Conservation (phyloP, 805 yeast genomes). For the Sungouiozyma intestinalis region DNA sequence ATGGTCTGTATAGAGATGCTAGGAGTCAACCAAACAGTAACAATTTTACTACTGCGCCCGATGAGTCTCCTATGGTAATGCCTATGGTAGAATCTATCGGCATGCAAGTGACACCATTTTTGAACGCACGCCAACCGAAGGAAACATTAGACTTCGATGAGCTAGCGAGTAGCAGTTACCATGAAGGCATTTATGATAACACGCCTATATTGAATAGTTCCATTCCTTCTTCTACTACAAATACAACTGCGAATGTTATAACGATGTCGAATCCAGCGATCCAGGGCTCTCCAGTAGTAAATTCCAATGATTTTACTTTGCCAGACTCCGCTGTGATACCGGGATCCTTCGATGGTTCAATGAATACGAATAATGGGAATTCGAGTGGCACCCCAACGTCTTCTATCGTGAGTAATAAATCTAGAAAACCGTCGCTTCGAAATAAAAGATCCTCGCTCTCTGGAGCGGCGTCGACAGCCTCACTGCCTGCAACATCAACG, state of each 20-base stretch:
- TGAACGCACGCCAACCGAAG: constrained; percentile 5
- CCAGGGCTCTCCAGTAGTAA: background rate
- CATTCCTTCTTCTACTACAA: background rate
- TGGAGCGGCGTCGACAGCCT: background rate
- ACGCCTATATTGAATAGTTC: constrained; percentile 4
- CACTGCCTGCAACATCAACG: background rate
- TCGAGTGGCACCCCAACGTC: background rate
- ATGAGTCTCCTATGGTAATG: background rate
- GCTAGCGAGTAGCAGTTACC: background rate
- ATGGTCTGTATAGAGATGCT: background rate
- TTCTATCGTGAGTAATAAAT: background rate
- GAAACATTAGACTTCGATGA: background rate
- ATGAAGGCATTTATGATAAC: background rate
- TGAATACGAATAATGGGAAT: constrained; percentile 1
- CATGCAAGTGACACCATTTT: constrained; percentile 8
- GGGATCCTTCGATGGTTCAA: background rate
- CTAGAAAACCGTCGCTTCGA: constrained; percentile 1
- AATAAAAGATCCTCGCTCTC: constrained; percentile 3
- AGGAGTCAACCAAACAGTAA: background rate
- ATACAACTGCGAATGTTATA: background rate
- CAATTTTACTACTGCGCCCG: constrained; percentile 3
- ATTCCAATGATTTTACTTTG: constrained; percentile 8
- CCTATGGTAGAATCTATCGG: background rate
- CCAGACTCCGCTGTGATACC: constrained; percentile 8
- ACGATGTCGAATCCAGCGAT: background rate